These are phyloP conservation scores for Fusarium devonianum DNA, from an alignment of 2,329 filamentous ascomycete genomes.

Conservation along the genomic window DNA sequence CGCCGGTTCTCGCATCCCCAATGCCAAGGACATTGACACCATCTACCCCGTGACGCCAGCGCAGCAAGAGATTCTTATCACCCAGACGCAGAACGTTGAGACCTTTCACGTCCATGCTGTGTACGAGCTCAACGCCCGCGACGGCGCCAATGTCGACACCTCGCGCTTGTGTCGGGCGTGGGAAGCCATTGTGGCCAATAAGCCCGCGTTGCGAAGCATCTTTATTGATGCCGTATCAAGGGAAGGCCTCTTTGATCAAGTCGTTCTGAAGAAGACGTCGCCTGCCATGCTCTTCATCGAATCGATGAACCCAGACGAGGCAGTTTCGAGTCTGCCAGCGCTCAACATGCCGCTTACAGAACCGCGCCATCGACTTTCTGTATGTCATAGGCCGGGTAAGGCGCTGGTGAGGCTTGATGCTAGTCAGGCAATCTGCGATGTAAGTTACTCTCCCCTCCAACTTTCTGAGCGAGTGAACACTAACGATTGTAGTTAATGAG, in stretches of 20 bases:
- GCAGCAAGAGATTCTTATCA: constrained; percentile 59
- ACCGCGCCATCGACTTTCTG: constrained; percentile 59
- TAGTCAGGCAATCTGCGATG: constrained; percentile 60
- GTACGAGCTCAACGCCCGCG: constrained; percentile 54
- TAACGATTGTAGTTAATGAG: constrained; percentile 43
- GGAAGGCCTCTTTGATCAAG: constrained; percentile 58
- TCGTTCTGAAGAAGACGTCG: constrained; percentile 56
- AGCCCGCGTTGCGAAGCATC: constrained; percentile 57
- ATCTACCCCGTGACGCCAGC: constrained; percentile 57
- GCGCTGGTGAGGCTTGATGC: constrained; percentile 59
- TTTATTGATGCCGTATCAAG: constrained; percentile 60
- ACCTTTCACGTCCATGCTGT: constrained; percentile 55
- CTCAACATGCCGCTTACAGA: constrained; percentile 48
- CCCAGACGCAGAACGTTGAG: constrained; percentile 52
- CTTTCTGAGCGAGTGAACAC: background rate
- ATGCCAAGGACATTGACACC: constrained; percentile 56
- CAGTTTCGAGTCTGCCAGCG: constrained; percentile 51
- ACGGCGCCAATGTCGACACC: constrained; percentile 51
- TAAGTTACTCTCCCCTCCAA: constrained; percentile 13
- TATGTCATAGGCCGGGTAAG: constrained; percentile 54
- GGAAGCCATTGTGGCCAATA: constrained; percentile 56
- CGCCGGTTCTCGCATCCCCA: constrained; percentile 50
- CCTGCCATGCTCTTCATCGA: constrained; percentile 63
- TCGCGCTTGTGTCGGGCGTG: constrained; percentile 57
- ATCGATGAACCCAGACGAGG: constrained; percentile 48